These are phyloP conservation scores for Thermochaetoides thermophila DNA, from an alignment of 495 filamentous ascomycete species.

Conservation along the genomic window DNA sequence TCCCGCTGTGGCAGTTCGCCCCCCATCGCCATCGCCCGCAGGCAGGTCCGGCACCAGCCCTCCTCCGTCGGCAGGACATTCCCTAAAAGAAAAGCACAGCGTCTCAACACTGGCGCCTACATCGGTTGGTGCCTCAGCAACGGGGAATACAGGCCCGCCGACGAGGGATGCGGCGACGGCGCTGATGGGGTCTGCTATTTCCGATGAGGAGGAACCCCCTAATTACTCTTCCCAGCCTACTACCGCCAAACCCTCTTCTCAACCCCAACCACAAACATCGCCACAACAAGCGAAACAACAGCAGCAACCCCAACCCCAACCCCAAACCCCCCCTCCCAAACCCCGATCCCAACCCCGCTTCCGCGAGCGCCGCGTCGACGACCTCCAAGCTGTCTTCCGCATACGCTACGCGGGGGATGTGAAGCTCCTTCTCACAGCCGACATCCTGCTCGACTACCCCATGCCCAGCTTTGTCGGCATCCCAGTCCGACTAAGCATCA, in stretches of 20 bases:
- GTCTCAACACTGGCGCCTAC: constrained; percentile 39
- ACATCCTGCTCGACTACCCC: constrained; percentile 92
- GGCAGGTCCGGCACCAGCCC: constrained; percentile 1
- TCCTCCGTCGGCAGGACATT: no score
- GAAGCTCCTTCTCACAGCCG: constrained; percentile 72
- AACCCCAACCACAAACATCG: background rate
- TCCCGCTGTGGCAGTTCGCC: constrained; percentile 5
- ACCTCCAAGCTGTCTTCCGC: constrained; percentile 81
- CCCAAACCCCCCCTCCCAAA: background rate
- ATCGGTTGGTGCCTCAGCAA: constrained; percentile 26
- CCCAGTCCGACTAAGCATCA: constrained; percentile 81
- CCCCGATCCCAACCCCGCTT: constrained; percentile 14
- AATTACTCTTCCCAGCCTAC: background rate
- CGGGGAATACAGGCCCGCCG: no score
- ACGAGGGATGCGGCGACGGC: constrained; percentile 23
- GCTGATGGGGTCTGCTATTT: constrained; percentile 10
- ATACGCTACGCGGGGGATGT: constrained; percentile 78
- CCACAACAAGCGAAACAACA: background rate
- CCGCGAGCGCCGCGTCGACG: constrained; percentile 40
- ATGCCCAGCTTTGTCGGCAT: constrained; percentile 94
- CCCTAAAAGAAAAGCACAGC: constrained; percentile 34
- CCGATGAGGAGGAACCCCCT: no score
- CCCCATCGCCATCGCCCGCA: constrained; percentile 1
- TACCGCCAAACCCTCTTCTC: background rate
- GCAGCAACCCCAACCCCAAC: background rate